Evolutionary conservation across 345 rosid genomes (phyloP), one percentile per base, ranked within the genome.

Genomic region (Anastatica hierochuntica): DNA sequence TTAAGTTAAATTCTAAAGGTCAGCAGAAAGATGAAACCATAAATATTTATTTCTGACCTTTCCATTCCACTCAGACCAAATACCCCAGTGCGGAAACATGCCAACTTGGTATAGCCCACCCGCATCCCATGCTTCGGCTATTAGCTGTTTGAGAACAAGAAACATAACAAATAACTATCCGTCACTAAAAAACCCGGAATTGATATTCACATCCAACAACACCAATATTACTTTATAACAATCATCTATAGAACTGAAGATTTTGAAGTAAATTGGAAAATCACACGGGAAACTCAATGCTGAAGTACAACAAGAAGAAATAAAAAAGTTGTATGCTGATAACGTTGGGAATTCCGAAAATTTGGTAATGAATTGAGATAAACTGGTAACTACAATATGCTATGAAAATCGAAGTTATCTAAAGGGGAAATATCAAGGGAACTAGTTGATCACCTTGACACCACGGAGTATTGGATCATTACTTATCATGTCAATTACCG

Each of bases 81-180:
- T 75, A 51, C 85, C 77, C 98, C 98, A 87, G 69, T 87, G 95
- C 49, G 98, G 96, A 81, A 87, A 90, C 40, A 30, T 66, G 67
- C 98, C 98, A 74, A 90, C 96, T 82, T 87, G 98, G 66, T 90
- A 90, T 33, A 90, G 78, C 53, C 98, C 96, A 69, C 98, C 98
- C 10, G 95, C 56, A 58, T 87, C 96, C 98, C 98, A 90, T 60
- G 98, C 95, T 79, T 90, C 96, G 53, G 96, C 98, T 61, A 90
- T 78, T 56, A 90, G 85, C 97, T 90, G 70, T 60, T 69, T 31
- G 51, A 58, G 76, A 56, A 62, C 20, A 54, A 56, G 45, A 56
- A 53, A 12, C 21, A 33, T 21, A 27, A 19, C 10, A 13, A 39
- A 31, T 19, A 14, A 27, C 17, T 27, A 27, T 9, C 12, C 11